Percentiles rank a stretch among this genome's conserved stretches.
phyloP scores from a whole-genome alignment of 495 filamentous ascomycete species.

The Viridothelium virens region DNA sequence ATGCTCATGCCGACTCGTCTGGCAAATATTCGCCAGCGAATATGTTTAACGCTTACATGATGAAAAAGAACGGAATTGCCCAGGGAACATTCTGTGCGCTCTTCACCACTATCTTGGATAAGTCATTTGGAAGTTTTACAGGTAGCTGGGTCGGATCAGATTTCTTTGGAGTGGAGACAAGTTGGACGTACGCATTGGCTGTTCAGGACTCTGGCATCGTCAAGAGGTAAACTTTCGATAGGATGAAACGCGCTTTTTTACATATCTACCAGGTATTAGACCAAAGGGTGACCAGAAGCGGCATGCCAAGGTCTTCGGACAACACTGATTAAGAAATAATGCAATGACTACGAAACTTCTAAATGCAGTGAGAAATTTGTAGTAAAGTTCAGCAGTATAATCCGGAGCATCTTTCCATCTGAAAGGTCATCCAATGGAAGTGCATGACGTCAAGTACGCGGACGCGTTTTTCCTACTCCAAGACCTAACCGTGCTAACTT shows the following conservation, averaged over 20 bases:
- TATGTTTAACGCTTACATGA: conserved; percentile 26
- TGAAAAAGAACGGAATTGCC: conserved; percentile 19
- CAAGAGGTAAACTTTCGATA: not conserved
- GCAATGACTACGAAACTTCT: too few relatives aligned
- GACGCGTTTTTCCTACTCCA: not conserved
- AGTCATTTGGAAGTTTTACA: conserved; percentile 11
- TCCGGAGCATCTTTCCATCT: too few relatives aligned
- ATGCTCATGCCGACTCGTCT: not conserved
- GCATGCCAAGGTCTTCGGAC: not conserved
- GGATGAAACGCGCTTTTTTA: not conserved
- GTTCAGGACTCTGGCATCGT: not conserved
- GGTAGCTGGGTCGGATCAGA: conserved; percentile 14
- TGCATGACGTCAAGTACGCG: not conserved
- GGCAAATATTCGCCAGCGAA: conserved; percentile 19
- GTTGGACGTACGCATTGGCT: conserved; percentile 13
- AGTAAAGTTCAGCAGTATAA: too few relatives aligned
- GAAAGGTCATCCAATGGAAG: not conserved
- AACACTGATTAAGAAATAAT: not conserved
- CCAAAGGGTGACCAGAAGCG: too few relatives aligned
- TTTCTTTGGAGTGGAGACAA: conserved; percentile 12
- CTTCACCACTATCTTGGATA: conserved; percentile 14
- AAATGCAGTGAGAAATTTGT: too few relatives aligned
- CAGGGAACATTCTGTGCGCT: conserved; percentile 24
- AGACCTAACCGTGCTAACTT: not conserved
- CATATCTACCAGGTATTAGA: not conserved